phyloP scores from a whole-genome alignment of 768 basidiomycete species.

The Cubamyces sp. region DNA sequence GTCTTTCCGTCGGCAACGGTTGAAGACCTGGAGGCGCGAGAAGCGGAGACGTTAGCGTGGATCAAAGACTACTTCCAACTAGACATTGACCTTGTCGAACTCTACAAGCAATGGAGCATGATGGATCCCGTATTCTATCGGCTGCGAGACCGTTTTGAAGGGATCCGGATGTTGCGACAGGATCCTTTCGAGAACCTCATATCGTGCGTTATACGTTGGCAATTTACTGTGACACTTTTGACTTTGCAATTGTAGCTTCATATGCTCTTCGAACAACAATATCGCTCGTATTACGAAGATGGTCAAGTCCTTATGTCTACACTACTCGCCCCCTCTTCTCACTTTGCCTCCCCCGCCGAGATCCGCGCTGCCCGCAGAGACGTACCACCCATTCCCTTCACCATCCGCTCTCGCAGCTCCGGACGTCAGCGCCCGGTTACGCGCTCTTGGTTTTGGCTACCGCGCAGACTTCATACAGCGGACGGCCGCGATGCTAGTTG shows the following conservation, averaged over 20 bases:
- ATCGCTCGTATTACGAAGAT: conserved; percentile 93
- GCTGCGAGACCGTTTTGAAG: conserved; percentile 66
- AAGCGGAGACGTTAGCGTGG: conserved; percentile 74
- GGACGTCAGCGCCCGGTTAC: conserved; percentile 63
- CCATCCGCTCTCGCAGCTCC: conserved; percentile 68
- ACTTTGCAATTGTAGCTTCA: conserved; percentile 63
- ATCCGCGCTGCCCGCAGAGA: conserved; percentile 20
- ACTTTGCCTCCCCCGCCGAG: conserved; percentile 45
- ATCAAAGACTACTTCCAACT: conserved; percentile 90
- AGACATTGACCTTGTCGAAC: conserved; percentile 63
- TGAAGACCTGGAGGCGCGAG: conserved; percentile 37
- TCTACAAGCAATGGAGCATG: conserved; percentile 78
- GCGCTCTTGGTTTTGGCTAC: conserved; percentile 92
- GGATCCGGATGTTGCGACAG: conserved; percentile 87
- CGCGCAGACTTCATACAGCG: conserved; percentile 88
- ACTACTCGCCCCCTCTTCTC: conserved; percentile 75
- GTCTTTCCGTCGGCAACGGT: conserved; percentile 55
- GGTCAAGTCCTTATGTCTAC: conserved; percentile 79
- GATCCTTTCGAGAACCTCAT: conserved; percentile 96
- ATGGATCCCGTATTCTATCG: conserved; percentile 77
- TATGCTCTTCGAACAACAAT: conserved; percentile 97
- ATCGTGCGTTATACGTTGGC: conserved; percentile 62
- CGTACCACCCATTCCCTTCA: conserved; percentile 84
- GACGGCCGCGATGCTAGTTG: conserved; percentile 78
- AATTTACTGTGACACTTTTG: background rate